These are phyloP conservation scores for Globisporangium middletonii DNA, from an alignment of 352 stramenopile species.

Conservation along the genomic window DNA sequence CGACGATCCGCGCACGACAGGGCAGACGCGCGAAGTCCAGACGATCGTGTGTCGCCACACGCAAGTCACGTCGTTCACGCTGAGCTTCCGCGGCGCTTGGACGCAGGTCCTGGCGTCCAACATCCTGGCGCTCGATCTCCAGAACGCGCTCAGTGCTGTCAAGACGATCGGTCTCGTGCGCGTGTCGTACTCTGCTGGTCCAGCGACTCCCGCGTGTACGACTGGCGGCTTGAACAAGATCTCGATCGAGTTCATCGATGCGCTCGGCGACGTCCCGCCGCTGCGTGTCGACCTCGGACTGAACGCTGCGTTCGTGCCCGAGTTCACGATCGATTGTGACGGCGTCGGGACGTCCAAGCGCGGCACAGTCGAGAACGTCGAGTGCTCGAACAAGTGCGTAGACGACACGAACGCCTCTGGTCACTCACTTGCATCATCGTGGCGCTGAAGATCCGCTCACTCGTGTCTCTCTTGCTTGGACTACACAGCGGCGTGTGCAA, in stretches of 20 bases:
- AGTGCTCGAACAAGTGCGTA: constrained; percentile 73
- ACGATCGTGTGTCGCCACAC: constrained; percentile 46
- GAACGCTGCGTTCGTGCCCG: constrained; percentile 25
- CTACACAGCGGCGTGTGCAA: constrained; percentile 47
- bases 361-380: constrained; percentile 60
- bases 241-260: constrained; percentile 50
- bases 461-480: not conserved
- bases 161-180: constrained; percentile 28
- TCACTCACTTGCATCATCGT: too few relatives aligned
- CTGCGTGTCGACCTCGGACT: constrained; percentile 28
- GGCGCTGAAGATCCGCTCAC: not conserved
- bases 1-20: constrained; percentile 62
- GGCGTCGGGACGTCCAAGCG: constrained; percentile 39
- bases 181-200: constrained; percentile 49
- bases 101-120: constrained; percentile 35
- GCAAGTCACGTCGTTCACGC: constrained; percentile 36
- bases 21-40: constrained; percentile 57
- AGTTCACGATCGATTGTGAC: constrained; percentile 53
- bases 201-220: constrained; percentile 35
- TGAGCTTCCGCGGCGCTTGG: constrained; percentile 51
- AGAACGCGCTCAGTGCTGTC: constrained; percentile 36
- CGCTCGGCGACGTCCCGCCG: constrained; percentile 48
- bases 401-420: not conserved
- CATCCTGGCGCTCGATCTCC: constrained; percentile 25
- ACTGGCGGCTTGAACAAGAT: constrained; percentile 43